Evolutionary conservation across 139 green algal species (phyloP), one percentile per base, ranked within the genome.

Genomic region (Tetratostichococcus sp.): DNA sequence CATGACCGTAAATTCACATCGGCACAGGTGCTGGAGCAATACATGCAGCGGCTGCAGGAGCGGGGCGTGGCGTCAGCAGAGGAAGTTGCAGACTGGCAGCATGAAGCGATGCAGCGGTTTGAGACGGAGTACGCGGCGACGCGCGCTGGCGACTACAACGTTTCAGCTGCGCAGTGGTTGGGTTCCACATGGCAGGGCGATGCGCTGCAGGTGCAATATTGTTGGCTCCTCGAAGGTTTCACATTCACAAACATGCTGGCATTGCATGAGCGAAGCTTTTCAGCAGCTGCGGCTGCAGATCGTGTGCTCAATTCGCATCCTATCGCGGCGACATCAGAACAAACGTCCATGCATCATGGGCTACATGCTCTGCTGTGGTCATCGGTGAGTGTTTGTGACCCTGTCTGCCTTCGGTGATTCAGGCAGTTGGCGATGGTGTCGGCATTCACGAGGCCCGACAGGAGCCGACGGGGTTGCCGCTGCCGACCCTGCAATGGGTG

Each of bases 381-480:
- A n/a, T n/a, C n/a, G n/a, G n/a, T n/a, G n/a, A n/a, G n/a, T n/a
- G n/a, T n/a, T n/a, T n/a, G n/a, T n/a, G n/a, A n/a, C n/a, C n/a
- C n/a, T n/a, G n/a, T n/a, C n/a, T n/a, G n/a, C n/a, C n/a, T n/a
- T n/a, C n/a, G 26, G 19, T 26, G 17, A 2, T 62, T 8, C 50
- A 62, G 50, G 50, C 50, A n/a, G 50, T 62, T 26, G 50, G 50
- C 50, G 50, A 62, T 17, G 50, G 50, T 17, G 50, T 4, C 2
- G 50, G 50, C 50, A 62, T 62, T 26, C 14, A 8, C 8, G 50
- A 62, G 19, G 50, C 50, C 67, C 50, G 26, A 4, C 82, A 87
- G 80, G 85, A 92, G 77, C 83, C 79, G 16, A 90, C 87, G 19
- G 87, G 87, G 14, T 69, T 92, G 69, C 87, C 87, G 14, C 62